Evolutionary conservation across 2,329 filamentous ascomycete genomes (phyloP).

Genomic region (Ophiocordyceps camponoti-floridani): DNA sequence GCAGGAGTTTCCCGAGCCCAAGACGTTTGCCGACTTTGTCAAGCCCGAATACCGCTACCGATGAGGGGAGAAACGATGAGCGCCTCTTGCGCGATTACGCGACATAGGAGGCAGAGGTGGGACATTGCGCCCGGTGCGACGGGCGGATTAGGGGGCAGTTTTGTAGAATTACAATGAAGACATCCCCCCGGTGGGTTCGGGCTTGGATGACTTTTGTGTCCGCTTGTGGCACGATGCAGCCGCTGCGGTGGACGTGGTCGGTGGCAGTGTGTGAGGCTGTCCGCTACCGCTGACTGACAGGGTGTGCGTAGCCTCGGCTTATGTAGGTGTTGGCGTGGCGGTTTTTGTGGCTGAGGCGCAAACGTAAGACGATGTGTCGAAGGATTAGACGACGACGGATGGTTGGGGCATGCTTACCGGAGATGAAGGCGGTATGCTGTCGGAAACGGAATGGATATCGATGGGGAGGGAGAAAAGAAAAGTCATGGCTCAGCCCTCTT

Average conservation of each 20-base stretch:
- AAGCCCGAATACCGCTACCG: conserved; percentile 83
- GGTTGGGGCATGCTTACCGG: too few species aligned
- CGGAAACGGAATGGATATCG: too few species aligned
- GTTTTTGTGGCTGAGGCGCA: not conserved
- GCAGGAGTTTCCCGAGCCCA: conserved; percentile 63
- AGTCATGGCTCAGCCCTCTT: conserved; percentile 23
- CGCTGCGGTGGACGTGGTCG: too few species aligned
- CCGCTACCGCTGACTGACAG: too few species aligned
- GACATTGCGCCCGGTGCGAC: conserved; percentile 4
- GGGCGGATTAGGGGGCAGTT: conserved; percentile 4
- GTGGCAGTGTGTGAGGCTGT: too few species aligned
- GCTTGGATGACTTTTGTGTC: too few species aligned
- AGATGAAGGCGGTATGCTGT: too few species aligned
- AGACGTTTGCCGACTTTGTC: conserved; percentile 93
- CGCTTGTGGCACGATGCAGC: not conserved
- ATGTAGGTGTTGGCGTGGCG: not conserved
- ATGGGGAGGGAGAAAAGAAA: not conserved
- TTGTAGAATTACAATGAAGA: conserved; percentile 24
- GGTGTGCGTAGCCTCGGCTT: too few species aligned
- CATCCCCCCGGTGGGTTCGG: conserved; percentile 10
- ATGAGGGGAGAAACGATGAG: conserved; percentile 10
- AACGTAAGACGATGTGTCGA: not conserved
- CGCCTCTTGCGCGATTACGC: not conserved
- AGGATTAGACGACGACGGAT: too few species aligned
- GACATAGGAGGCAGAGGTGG: not conserved